These are phyloP conservation scores for Acanthamoeba sp. DNA, from an alignment of 208 protist genomes.

Conservation along the genomic window DNA sequence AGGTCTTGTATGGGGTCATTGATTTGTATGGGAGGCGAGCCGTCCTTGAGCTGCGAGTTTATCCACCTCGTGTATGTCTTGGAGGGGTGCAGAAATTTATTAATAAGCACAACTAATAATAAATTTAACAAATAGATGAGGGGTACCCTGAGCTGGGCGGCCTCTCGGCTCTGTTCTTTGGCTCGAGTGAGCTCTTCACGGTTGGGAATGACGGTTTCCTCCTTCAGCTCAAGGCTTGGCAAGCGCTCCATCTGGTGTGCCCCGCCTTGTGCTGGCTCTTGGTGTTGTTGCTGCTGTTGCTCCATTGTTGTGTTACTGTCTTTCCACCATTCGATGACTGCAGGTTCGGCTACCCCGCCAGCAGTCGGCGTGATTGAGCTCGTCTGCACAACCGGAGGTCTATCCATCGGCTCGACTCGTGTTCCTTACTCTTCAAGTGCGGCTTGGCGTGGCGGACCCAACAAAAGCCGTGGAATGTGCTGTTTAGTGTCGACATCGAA, in stretches of 20 bases:
- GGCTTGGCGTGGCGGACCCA: too few species aligned
- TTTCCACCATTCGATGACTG: not conserved
- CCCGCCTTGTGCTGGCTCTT: not conserved
- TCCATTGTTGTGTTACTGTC: not conserved
- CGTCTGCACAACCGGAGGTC: not conserved
- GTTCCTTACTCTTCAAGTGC: not conserved
- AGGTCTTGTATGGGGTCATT: slow-evolving; percentile 46
- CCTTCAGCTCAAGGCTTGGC: not conserved
- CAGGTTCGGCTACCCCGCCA: not conserved
- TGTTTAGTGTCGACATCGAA: too few species aligned
- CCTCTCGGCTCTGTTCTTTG: slow-evolving; percentile 4
- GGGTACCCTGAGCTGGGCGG: not conserved
- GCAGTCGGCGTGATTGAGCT: not conserved
- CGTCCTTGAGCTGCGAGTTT: slow-evolving; percentile 12
- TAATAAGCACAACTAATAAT: not conserved
- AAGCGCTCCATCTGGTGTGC: not conserved
- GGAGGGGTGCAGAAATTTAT: not conserved
- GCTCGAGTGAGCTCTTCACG: slow-evolving; percentile 1
- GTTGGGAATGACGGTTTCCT: not conserved
- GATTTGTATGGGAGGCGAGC: slow-evolving; percentile 22
- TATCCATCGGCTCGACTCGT: not conserved
- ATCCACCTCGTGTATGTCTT: slow-evolving; percentile 33
- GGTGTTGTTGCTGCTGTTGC: not conserved
- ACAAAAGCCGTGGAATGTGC: too few species aligned
- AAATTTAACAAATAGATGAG: not conserved